A percentile compares a stretch with the other conserved stretches of the same genome.
phyloP scores from a whole-genome alignment of 257 asterid species.

The Avicennia marina region DNA sequence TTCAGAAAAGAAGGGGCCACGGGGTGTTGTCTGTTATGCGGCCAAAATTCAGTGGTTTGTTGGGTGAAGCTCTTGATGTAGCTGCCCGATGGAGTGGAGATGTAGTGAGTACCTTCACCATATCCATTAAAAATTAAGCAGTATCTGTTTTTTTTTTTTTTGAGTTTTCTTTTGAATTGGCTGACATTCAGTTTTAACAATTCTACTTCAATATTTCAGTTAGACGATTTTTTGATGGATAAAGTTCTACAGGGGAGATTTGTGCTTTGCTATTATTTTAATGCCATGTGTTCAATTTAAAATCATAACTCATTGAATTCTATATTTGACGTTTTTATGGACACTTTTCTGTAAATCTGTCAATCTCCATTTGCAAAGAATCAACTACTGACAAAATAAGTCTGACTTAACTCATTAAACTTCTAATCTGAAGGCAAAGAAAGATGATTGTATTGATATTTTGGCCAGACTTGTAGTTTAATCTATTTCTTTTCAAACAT shows the following conservation, averaged over 20 bases:
- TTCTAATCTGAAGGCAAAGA: background rate
- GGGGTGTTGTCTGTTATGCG: constrained; percentile 84
- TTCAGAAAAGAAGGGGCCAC: constrained; percentile 96
- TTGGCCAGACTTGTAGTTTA: background rate
- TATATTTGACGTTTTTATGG: too few relatives aligned
- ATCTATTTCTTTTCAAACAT: background rate
- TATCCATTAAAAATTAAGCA: constrained; percentile 14
- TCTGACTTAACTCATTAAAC: background rate
- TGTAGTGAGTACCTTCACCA: constrained; percentile 62
- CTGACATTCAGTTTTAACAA: constrained; percentile 8
- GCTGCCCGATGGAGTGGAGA: constrained; percentile 99
- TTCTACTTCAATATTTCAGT: too few relatives aligned
- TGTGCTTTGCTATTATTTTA: too few relatives aligned
- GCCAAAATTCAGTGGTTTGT: constrained; percentile 96
- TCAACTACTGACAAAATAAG: too few relatives aligned
- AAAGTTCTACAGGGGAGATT: background rate
- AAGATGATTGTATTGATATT: background rate
- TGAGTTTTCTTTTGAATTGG: too few relatives aligned
- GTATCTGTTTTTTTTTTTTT: constrained; percentile 7
- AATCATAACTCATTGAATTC: background rate
- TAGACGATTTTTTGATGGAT: background rate
- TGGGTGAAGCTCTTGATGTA: constrained; percentile 98
- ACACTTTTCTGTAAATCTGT: background rate
- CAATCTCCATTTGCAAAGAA: background rate
- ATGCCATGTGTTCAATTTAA: background rate